These are phyloP conservation scores for Fraxinus excelsior DNA, from an alignment of 257 asterid genomes.

Conservation along the genomic window DNA sequence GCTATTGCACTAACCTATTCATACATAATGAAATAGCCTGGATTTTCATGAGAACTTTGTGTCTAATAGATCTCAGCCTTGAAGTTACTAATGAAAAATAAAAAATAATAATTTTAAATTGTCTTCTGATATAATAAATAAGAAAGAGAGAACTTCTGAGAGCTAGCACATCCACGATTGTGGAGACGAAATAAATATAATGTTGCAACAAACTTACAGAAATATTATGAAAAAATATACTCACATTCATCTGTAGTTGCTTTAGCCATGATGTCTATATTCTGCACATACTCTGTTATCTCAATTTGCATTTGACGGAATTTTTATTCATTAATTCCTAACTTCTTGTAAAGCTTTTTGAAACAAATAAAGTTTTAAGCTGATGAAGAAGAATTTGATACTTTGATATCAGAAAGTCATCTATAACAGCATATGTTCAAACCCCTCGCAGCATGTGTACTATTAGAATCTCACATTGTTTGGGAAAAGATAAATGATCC, in stretches of 20 bases:
- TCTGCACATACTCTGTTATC: neutral
- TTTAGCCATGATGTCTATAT: neutral
- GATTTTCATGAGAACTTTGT: neutral
- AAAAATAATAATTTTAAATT: neutral
- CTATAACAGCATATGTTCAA: neutral
- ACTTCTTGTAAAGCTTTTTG: neutral
- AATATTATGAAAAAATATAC: neutral
- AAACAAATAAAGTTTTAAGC: neutral
- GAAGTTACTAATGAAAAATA: neutral
- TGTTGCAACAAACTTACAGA: neutral
- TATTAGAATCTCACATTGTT: no score
- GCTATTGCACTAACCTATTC: neutral
- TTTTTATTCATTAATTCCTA: neutral
- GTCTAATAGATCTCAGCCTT: neutral
- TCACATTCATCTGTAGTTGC: neutral
- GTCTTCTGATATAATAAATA: neutral
- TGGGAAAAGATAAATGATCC: no score
- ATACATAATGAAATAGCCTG: neutral
- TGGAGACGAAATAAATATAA: neutral
- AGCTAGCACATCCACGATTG: neutral
- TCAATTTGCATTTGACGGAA: neutral
- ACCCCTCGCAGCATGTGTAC: neutral
- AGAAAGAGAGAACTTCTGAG: neutral
- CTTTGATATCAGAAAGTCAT: neutral
- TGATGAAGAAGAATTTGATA: neutral